Base-by-base conservation (phyloP, 2,329 filamentous ascomycete species). In the Sclerotinia sclerotiorum region DNA sequence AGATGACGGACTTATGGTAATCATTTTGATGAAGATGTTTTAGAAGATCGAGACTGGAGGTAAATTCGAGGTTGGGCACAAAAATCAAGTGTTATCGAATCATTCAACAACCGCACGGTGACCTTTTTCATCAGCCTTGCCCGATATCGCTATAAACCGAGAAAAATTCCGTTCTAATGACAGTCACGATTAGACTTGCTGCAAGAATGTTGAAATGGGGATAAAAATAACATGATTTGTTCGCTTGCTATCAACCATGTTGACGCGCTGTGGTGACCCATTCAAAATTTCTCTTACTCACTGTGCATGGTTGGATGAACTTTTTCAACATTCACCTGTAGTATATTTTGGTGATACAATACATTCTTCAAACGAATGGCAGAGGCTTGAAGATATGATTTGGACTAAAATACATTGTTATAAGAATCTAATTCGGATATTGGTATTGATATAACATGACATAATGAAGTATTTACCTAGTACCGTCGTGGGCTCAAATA, bases 1-100 rank as follows among this genome's bases (percentile, higher is more conserved):
- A 27, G 32, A 5, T n/a, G 51, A 70, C 72, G 70, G 56, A 74
- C 72, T 73, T 68, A 74, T 74, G 42, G 70, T 70, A 44, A 74
- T 74, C 72, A 74, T 74, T 61, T 48, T 70, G 39, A 67, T 17
- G 35, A 56, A 1, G 19, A 39, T 32, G 29, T 46, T 10, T 10
- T 27, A 39, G 8, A 62, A 19, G 35, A n/a, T 58, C 39, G 49
- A 65, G 54, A 60, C 3, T 44, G 64, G 52, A 39, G 6, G 13
- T 58, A 5, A 17, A 27, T 61, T 29, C 13, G 29, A 32, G 54
- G 32, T 39, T 60, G n/a, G 4, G 55, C 32, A n/a, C 60, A n/a
- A n/a, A 49, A 39, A 4, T n/a, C 6, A 27, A n/a, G 21, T 24
- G 46, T 46, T 62, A 62, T 62, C 29, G 58, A 39, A 62, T 62